Evolutionary conservation across 768 basidiomycete species (phyloP).

Genomic region (Daedaleopsis sinensis): DNA sequence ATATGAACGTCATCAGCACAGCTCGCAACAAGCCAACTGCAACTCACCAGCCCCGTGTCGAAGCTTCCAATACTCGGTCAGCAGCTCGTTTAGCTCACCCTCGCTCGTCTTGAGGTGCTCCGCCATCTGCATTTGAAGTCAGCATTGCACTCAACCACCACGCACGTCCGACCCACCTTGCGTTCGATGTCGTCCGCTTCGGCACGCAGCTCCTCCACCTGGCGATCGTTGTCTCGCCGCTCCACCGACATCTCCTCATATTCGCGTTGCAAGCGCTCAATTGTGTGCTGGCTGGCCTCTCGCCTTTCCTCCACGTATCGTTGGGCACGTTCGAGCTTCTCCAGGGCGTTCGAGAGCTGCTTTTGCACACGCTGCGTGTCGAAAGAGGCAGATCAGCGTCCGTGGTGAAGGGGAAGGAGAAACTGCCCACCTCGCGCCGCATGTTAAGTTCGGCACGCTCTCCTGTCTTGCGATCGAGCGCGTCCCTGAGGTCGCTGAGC

Average conservation of each 20-base stretch:
- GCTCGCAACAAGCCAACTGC: not conserved
- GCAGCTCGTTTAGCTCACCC: slow-evolving; percentile 75
- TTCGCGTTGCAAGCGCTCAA: slow-evolving; percentile 76
- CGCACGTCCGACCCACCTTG: slow-evolving; percentile 46
- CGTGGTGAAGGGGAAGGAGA: not conserved
- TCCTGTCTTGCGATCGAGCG: slow-evolving; percentile 72
- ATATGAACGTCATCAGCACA: not conserved
- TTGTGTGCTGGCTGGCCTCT: slow-evolving; percentile 67
- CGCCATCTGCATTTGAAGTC: slow-evolving; percentile 54
- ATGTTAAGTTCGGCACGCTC: slow-evolving; percentile 71
- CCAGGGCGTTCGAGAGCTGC: slow-evolving; percentile 79
- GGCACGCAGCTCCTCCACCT: slow-evolving; percentile 73
- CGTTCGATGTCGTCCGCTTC: slow-evolving; percentile 71
- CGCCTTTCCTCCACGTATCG: slow-evolving; percentile 82
- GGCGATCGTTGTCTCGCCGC: slow-evolving; percentile 75
- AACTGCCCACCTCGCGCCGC: slow-evolving; percentile 60
- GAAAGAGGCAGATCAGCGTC: not conserved
- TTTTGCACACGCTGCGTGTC: slow-evolving; percentile 69
- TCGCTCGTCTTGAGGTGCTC: slow-evolving; percentile 78
- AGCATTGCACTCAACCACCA: not conserved
- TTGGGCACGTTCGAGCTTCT: slow-evolving; percentile 81
- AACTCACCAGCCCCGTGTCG: slow-evolving; percentile 70
- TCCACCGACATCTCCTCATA: slow-evolving; percentile 80
- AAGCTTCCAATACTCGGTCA: slow-evolving; percentile 83
- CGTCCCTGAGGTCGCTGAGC: slow-evolving; percentile 67